These are phyloP conservation scores for Aspergillus sp. DNA, from an alignment of 2,329 filamentous ascomycete species.

Conservation along the genomic window DNA sequence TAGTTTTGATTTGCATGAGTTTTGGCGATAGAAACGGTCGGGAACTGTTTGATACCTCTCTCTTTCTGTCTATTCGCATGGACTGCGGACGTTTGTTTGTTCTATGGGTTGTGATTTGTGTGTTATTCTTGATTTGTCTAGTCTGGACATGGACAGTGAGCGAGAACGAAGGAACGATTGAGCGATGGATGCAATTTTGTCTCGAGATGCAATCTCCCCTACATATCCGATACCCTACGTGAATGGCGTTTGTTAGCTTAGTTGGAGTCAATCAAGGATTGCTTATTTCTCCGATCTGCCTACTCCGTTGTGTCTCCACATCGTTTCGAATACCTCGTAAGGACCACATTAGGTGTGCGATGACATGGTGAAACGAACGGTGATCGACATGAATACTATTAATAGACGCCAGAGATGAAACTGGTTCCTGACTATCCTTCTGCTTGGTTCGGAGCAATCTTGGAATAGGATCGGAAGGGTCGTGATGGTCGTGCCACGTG, in stretches of 20 bases:
- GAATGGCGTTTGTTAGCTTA: too few relatives aligned
- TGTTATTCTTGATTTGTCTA: neutral
- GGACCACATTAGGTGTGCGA: too few relatives aligned
- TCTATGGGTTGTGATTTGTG: neutral
- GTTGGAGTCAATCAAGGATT: too few relatives aligned
- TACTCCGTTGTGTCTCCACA: too few relatives aligned
- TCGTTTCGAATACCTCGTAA: too few relatives aligned
- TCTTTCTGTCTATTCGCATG: neutral
- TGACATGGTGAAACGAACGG: neutral
- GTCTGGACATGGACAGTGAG: neutral
- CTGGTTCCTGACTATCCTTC: neutral
- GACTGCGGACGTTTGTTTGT: neutral
- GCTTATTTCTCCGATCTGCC: too few relatives aligned
- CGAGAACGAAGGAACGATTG: too few relatives aligned
- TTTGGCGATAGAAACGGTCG: conserved; percentile 1
- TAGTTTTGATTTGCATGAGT: neutral
- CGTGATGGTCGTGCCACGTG: too few relatives aligned
- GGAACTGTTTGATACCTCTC: neutral
- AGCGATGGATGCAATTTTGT: too few relatives aligned
- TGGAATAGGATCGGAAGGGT: too few relatives aligned
- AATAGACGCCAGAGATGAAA: neutral
- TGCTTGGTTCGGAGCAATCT: neutral
- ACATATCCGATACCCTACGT: too few relatives aligned
- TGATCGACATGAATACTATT: neutral
- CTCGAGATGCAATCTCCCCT: too few relatives aligned